phyloP scores from a whole-genome alignment of 148 eudicot species.

The Amaranthus palmeri region DNA sequence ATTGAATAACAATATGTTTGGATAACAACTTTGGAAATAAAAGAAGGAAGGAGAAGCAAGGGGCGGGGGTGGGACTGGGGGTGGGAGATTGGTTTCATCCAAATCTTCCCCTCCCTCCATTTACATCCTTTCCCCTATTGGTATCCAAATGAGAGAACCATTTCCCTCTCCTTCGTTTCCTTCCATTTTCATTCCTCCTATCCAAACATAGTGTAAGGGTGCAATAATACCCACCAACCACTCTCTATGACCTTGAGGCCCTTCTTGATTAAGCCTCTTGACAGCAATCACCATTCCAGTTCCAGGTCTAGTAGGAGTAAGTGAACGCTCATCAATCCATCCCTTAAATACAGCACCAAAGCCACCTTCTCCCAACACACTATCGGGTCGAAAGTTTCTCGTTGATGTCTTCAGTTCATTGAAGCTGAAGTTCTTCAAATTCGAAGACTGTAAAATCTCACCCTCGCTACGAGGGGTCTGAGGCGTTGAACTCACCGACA shows the following conservation, averaged over 20 bases:
- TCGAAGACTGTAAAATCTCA: slow-evolving; percentile 29
- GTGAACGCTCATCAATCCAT: slow-evolving; percentile 32
- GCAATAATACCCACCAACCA: slow-evolving; percentile 27
- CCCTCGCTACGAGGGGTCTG: slow-evolving; percentile 29
- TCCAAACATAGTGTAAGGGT: neutral
- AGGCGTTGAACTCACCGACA: slow-evolving; percentile 31
- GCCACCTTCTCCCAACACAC: slow-evolving; percentile 36
- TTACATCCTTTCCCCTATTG: no score
- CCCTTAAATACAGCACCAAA: slow-evolving; percentile 35
- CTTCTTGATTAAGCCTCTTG: slow-evolving; percentile 33
- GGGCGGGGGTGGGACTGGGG: no score
- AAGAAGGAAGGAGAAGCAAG: no score
- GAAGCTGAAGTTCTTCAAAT: slow-evolving; percentile 32
- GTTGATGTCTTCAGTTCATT: slow-evolving; percentile 31
- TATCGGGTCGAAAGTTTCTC: slow-evolving; percentile 29
- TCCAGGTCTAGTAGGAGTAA: slow-evolving; percentile 27
- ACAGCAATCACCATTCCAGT: slow-evolving; percentile 32
- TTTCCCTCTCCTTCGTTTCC: no score
- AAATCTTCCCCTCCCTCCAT: no score
- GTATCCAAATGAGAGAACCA: no score
- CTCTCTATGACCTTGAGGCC: slow-evolving; percentile 31
- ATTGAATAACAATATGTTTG: neutral
- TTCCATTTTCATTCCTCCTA: no score
- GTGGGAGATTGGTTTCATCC: no score
- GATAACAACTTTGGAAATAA: no score